A percentile compares a stretch with the other conserved stretches of the same genome.
Evolutionary conservation across 169 alveolate genomes (phyloP).

Genomic region (Plasmodium adleri): DNA sequence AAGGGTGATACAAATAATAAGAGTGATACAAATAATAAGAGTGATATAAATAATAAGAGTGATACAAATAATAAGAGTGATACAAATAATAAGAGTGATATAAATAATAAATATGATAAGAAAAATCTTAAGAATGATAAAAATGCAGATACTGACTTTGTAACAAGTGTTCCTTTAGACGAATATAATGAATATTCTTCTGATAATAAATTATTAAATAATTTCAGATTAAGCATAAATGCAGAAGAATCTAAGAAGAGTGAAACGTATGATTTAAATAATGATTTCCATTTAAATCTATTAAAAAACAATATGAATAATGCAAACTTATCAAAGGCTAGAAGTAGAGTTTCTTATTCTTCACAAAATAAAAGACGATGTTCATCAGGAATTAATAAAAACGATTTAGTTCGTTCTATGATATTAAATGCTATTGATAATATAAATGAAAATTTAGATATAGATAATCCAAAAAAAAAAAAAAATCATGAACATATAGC

Average conservation of each 20-base stretch:
- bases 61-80: background rate
- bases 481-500: slow-evolving; percentile 11
- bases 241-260: background rate
- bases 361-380: slow-evolving; percentile 7
- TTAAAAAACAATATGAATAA: too few relatives aligned
- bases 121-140: background rate
- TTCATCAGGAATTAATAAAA: slow-evolving; percentile 32
- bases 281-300: too few relatives aligned
- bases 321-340: too few relatives aligned
- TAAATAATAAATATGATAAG: background rate
- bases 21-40: background rate
- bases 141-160: background rate
- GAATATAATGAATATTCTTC: slow-evolving; percentile 3
- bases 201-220: background rate
- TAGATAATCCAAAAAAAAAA: background rate
- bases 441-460: slow-evolving; percentile 29
- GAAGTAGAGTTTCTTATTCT: too few relatives aligned
- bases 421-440: slow-evolving; percentile 54
- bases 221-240: background rate
- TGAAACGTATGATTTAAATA: background rate
- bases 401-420: slow-evolving; percentile 22
- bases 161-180: background rate
- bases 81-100: background rate
- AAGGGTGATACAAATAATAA: too few relatives aligned
- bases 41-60: background rate